These are phyloP conservation scores for Westerdykella ornata DNA, from an alignment of 2,329 filamentous ascomycete species.

Conservation along the genomic window DNA sequence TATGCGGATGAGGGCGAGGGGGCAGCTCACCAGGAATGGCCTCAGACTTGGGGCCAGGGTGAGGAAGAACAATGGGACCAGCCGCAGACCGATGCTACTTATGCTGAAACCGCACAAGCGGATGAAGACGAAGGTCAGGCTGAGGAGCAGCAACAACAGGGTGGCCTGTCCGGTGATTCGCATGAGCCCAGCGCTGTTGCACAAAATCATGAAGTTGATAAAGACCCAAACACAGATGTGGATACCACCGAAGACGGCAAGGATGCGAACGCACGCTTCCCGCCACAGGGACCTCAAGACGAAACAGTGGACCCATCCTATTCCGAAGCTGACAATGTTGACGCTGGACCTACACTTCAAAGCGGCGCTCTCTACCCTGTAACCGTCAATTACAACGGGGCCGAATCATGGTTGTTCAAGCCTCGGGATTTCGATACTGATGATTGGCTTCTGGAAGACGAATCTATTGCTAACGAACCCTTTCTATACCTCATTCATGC, in stretches of 20 bases:
- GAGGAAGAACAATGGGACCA: conserved; percentile 1
- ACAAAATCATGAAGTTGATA: no score
- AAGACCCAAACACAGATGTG: no score
- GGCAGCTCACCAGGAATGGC: no score
- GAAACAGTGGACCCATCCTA: no score
- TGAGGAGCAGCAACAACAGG: background rate
- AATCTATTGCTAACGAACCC: conserved; percentile 14
- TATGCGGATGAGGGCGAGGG: background rate
- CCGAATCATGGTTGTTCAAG: conserved; percentile 25
- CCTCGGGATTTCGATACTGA: conserved; percentile 26
- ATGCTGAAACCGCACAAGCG: conserved; percentile 12
- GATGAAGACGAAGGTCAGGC: conserved; percentile 7
- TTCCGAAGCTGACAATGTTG: conserved; percentile 6
- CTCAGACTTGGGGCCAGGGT: background rate
- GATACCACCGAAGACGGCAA: no score
- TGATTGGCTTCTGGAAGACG: conserved; percentile 26
- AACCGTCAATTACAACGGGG: conserved; percentile 24
- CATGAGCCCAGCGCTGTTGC: no score
- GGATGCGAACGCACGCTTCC: no score
- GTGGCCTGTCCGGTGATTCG: no score
- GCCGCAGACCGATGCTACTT: background rate
- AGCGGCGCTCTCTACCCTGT: conserved; percentile 45
- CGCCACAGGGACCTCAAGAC: no score
- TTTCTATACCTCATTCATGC: conserved; percentile 52
- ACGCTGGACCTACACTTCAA: conserved; percentile 21